Evolutionary conservation across 805 yeast genomes (phyloP), one percentile per base, ranked within the genome.

Genomic region (Priceomyces castillae): DNA sequence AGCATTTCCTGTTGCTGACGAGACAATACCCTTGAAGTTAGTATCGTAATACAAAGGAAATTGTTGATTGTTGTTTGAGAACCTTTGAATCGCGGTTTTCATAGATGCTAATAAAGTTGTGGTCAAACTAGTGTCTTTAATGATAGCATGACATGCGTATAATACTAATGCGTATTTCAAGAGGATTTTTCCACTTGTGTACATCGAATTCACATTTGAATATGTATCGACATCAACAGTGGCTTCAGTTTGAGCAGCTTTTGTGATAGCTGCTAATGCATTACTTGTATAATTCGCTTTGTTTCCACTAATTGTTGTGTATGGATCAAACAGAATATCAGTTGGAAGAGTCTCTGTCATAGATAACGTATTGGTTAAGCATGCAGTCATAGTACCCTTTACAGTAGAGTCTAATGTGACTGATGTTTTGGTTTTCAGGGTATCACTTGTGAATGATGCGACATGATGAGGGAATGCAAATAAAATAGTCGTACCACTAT

Each of bases 391-490:
- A 12, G 39, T 44, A 18, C 83, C 84, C 51, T 69, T 66, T 1
- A 76, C 73, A 5, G 81, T 73, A 0, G 86, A 76, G 42, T 71
- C 74, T 37, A 79, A 53, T 1, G 46, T 52, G 1, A 73, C 54
- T n/a, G 57, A 56, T 2, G 77, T 65, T n/a, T 54, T 53, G 2
- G 61, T 48, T 2, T 52, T 37, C 31, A 52, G 41, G 41, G 63
- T 67, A 3, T 60, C 47, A 1, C 59, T 38, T 15, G 66, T 60
- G 47, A 82, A 71, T 2, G 79, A 63, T 1, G 60, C 60, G 25
- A 70, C 71, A 50, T 82, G 88, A 59, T 85, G 94, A 11, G 90
- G 87, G 22, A 84, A 67, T 3, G 87, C 87, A 58, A 77, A 85
- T 30, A 84, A 59, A 19, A 84, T 58, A 4, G 71, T 56, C 9